Percentiles rank a stretch among this genome's conserved stretches.
Evolutionary conservation across 1,284 basidiomycete genomes (phyloP).

Genomic region (Thecaphora thlaspeos): DNA sequence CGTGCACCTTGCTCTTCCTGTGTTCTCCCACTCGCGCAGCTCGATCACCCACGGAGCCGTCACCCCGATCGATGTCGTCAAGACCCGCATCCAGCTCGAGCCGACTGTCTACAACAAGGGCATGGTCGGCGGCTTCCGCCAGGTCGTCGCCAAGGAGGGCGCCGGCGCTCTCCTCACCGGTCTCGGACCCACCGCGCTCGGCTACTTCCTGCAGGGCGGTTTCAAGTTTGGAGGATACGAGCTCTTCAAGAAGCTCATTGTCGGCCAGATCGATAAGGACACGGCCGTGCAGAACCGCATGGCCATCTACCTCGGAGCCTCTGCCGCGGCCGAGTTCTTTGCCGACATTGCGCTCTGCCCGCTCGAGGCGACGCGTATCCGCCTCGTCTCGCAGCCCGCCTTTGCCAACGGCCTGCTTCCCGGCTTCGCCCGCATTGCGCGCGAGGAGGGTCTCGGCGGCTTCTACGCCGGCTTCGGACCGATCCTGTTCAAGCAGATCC

Average conservation of each 20-base stretch:
- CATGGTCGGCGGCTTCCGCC: slow-evolving; percentile 56
- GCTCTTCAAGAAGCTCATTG: slow-evolving; percentile 57
- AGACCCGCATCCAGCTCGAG: slow-evolving; percentile 95
- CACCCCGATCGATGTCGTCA: slow-evolving; percentile 60
- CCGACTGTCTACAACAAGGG: slow-evolving; percentile 64
- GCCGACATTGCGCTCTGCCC: slow-evolving; percentile 58
- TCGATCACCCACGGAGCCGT: slow-evolving; percentile 80
- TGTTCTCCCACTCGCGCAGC: slow-evolving; percentile 57
- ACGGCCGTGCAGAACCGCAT: slow-evolving; percentile 55
- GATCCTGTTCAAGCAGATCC: slow-evolving; percentile 57
- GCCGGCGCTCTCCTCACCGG: slow-evolving; percentile 56
- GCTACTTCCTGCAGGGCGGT: slow-evolving; percentile 58
- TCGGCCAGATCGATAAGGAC: slow-evolving; percentile 52
- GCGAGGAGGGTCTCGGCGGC: slow-evolving; percentile 54
- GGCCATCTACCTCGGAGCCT: slow-evolving; percentile 55
- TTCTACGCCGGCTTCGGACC: slow-evolving; percentile 61
- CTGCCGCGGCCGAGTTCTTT: slow-evolving; percentile 57
- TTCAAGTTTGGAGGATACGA: slow-evolving; percentile 58
- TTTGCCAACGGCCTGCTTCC: slow-evolving; percentile 56
- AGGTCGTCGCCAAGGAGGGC: slow-evolving; percentile 54
- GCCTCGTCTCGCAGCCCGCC: slow-evolving; percentile 56
- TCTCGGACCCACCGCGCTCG: slow-evolving; percentile 54
- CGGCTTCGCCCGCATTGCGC: slow-evolving; percentile 51
- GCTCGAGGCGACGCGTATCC: slow-evolving; percentile 57
- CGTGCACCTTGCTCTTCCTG: not conserved